Conservation (phyloP, 1,284 basidiomycete genomes). For the Tylopilus sp. region DNA sequence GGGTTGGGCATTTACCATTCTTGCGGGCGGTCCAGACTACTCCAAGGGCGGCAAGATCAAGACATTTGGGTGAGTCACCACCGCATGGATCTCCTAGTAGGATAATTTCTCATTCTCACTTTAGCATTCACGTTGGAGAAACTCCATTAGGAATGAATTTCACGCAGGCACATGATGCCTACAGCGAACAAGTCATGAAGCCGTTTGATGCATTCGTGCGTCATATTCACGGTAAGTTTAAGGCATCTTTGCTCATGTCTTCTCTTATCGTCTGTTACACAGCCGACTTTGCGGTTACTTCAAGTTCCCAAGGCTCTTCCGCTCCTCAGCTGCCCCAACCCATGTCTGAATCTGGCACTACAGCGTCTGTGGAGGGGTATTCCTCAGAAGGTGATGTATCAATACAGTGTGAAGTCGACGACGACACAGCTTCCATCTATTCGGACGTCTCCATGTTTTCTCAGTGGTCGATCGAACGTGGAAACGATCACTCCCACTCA, state of each 20-base stretch:
- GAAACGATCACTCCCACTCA: background rate
- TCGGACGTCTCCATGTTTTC: background rate
- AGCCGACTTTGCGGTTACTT: background rate
- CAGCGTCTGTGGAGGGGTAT: background rate
- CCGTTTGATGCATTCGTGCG: constrained; percentile 1
- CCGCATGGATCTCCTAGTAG: background rate
- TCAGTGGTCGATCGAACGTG: background rate
- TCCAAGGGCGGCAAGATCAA: background rate
- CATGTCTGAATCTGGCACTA: too few relatives aligned
- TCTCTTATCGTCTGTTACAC: background rate
- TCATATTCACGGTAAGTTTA: background rate
- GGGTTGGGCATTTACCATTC: constrained; percentile 1
- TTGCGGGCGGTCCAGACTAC: constrained; percentile 1
- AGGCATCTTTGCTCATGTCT: background rate
- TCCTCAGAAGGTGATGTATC: background rate
- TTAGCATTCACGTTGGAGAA: constrained; percentile 3
- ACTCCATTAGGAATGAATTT: background rate
- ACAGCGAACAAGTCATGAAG: background rate
- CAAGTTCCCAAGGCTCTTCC: too few relatives aligned
- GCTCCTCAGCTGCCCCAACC: too few relatives aligned
- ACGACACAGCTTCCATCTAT: background rate
- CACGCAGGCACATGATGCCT: background rate
- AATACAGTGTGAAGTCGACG: background rate
- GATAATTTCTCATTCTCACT: background rate
- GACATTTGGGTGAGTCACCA: background rate